phyloP scores from a whole-genome alignment of 1,284 basidiomycete species.

The Ganoderma sp. region DNA sequence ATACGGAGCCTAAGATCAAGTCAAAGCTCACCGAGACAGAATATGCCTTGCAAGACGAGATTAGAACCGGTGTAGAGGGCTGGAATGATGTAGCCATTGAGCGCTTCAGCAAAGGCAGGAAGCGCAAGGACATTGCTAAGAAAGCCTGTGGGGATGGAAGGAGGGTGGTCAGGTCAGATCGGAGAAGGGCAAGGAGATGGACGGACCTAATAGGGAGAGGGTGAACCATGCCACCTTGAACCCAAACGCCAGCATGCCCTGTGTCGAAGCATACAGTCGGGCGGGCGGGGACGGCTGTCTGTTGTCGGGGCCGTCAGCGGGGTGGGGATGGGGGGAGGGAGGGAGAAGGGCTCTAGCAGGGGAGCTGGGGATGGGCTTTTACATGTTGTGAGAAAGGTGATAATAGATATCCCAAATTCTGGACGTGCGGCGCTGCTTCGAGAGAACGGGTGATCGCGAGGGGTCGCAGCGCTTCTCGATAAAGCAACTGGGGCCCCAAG shows the following conservation, averaged over 20 bases:
- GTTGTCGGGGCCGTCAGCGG: conserved; percentile 16
- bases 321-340: conserved; percentile 16
- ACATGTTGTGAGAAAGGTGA: conserved; percentile 23
- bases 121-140: conserved; percentile 55
- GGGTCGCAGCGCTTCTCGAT: conserved; percentile 23
- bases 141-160: conserved; percentile 44
- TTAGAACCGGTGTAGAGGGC: conserved; percentile 53
- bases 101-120: conserved; percentile 48
- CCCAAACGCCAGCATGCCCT: conserved; percentile 40
- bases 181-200: conserved; percentile 4
- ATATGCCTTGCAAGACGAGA: conserved; percentile 54
- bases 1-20: background rate
- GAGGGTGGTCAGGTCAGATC: conserved; percentile 4
- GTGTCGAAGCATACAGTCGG: conserved; percentile 21
- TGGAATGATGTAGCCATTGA: conserved; percentile 51
- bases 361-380: conserved; percentile 19
- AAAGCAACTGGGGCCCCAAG: conserved; percentile 17
- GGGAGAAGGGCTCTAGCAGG: conserved; percentile 14
- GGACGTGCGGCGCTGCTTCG: conserved; percentile 25
- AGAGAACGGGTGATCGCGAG: conserved; percentile 25
- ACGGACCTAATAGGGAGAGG: conserved; percentile 41
- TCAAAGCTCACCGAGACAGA: conserved; percentile 46
- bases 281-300: conserved; percentile 27
- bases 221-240: conserved; percentile 42
- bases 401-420: conserved; percentile 20